Conservation (phyloP, 805 yeast genomes). For the Isabelozyma heimii region DNA sequence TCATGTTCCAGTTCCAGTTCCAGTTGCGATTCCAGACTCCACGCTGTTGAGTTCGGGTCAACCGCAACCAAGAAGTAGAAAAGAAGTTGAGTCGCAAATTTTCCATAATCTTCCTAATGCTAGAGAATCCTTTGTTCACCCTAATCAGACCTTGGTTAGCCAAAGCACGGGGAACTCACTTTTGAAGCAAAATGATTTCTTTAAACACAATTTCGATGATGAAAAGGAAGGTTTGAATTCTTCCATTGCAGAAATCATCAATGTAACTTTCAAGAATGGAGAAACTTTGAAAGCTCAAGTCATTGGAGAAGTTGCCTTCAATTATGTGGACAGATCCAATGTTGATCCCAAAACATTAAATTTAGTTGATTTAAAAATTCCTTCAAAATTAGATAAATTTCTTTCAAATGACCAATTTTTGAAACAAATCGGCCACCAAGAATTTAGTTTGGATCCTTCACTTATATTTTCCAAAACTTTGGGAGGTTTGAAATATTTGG, state of each 20-base stretch:
- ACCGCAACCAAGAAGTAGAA: slow-evolving; percentile 28
- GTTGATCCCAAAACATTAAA: slow-evolving; percentile 8
- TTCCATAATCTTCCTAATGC: slow-evolving; percentile 45
- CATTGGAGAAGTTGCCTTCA: slow-evolving; percentile 85
- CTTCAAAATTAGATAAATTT: slow-evolving; percentile 49
- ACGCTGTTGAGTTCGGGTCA: neutral
- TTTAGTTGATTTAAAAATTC: slow-evolving; percentile 34
- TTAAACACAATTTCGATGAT: slow-evolving; percentile 17
- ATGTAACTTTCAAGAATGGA: slow-evolving; percentile 73
- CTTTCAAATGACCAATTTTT: slow-evolving; percentile 40
- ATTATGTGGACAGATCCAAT: slow-evolving; percentile 42
- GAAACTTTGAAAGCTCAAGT: slow-evolving; percentile 55
- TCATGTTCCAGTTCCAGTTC: slow-evolving; percentile 19
- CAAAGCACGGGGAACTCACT: slow-evolving; percentile 42
- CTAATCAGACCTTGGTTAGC: slow-evolving; percentile 19
- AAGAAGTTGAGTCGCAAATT: slow-evolving; percentile 44
- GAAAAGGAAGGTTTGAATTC: slow-evolving; percentile 71
- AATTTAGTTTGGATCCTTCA: slow-evolving; percentile 45
- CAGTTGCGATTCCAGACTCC: slow-evolving; percentile 22
- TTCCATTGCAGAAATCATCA: slow-evolving; percentile 81
- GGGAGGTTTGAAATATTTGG: slow-evolving; percentile 78
- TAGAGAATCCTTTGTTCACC: slow-evolving; percentile 26
- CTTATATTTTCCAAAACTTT: slow-evolving; percentile 61
- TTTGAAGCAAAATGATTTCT: slow-evolving; percentile 16
- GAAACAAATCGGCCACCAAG: slow-evolving; percentile 21